These are phyloP conservation scores for Wilhelminamyces savonicus DNA, from an alignment of 805 yeast species.

Conservation along the genomic window DNA sequence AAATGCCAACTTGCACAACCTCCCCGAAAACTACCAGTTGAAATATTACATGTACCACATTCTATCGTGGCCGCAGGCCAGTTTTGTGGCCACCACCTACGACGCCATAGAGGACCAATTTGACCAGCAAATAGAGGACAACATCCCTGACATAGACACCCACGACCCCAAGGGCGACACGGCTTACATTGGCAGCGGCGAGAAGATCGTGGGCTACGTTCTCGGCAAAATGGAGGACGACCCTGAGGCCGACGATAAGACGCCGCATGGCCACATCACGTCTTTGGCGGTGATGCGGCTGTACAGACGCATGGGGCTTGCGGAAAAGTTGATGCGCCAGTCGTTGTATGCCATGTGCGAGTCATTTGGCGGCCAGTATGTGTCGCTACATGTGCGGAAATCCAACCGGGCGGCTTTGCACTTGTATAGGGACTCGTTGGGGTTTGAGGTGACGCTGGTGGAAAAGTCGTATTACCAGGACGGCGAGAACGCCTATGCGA, in stretches of 20 bases:
- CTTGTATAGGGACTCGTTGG: constrained; percentile 77
- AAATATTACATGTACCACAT: constrained; percentile 93
- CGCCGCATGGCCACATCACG: constrained; percentile 92
- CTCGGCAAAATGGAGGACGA: constrained; percentile 96
- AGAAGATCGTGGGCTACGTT: constrained; percentile 91
- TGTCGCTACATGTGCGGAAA: constrained; percentile 87
- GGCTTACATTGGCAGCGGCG: constrained; percentile 60
- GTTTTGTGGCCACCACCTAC: constrained; percentile 87
- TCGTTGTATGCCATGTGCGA: constrained; percentile 75
- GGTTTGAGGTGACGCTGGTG: constrained; percentile 74
- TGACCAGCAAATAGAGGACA: constrained; percentile 14
- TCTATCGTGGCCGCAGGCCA: constrained; percentile 95
- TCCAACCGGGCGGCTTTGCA: constrained; percentile 93
- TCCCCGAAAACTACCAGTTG: constrained; percentile 91
- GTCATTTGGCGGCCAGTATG: constrained; percentile 73
- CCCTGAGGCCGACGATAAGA: constrained; percentile 64
- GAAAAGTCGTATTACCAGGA: constrained; percentile 92
- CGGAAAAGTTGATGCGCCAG: constrained; percentile 86
- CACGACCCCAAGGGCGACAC: constrained; percentile 51
- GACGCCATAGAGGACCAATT: constrained; percentile 35
- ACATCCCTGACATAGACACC: constrained; percentile 11
- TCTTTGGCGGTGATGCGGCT: constrained; percentile 93
- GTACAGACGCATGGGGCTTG: constrained; percentile 91
- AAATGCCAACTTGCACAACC: constrained; percentile 82
- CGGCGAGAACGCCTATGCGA: constrained; percentile 95